Conservation (phyloP, 805 yeast genomes). For the Pichia sporocuriosa region DNA sequence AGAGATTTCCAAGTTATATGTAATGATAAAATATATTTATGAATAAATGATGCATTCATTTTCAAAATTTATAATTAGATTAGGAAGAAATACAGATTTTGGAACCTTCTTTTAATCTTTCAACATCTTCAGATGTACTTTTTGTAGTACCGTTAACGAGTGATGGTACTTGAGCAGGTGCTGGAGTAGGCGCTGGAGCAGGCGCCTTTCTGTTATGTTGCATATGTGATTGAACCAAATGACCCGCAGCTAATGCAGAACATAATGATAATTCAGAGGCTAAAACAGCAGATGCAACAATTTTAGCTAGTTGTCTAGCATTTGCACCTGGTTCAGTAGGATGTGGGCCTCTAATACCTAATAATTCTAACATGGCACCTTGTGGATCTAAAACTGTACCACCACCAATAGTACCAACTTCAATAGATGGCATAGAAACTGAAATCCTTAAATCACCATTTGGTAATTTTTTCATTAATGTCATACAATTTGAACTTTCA, state of each 20-base stretch:
- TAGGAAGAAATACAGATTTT: constrained; percentile 64
- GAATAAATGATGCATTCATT: neutral
- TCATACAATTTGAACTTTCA: constrained; percentile 95
- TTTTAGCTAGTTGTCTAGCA: constrained; percentile 86
- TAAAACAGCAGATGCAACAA: constrained; percentile 89
- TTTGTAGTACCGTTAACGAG: constrained; percentile 23
- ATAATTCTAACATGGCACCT: constrained; percentile 87
- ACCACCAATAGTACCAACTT: constrained; percentile 99
- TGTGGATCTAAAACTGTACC: constrained; percentile 98
- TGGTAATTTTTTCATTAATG: constrained; percentile 74
- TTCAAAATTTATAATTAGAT: neutral
- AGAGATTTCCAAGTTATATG: neutral
- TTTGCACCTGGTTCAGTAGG: constrained; percentile 90
- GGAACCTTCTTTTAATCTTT: constrained; percentile 64
- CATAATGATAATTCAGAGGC: constrained; percentile 94
- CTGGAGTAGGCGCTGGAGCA: constrained; percentile 24
- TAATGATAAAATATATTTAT: neutral
- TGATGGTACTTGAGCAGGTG: constrained; percentile 20
- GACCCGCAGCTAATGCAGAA: constrained; percentile 97
- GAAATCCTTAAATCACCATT: constrained; percentile 82
- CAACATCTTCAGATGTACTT: constrained; percentile 27
- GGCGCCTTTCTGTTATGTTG: constrained; percentile 65
- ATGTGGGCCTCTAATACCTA: constrained; percentile 95
- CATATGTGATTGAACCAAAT: constrained; percentile 96
- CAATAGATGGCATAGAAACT: constrained; percentile 99